Conservation (phyloP, 129 eudicot species). For the Daucus carota region DNA sequence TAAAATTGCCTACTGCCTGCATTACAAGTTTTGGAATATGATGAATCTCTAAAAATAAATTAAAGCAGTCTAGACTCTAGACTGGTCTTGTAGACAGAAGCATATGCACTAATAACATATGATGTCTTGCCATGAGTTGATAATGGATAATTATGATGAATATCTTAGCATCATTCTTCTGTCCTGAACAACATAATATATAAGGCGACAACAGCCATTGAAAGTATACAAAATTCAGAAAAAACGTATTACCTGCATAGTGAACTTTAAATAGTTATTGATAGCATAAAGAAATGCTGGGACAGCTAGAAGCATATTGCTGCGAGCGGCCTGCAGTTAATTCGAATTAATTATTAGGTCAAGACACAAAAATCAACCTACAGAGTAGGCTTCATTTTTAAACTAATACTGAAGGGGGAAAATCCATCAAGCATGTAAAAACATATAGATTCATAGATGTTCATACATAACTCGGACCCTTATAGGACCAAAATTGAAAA, state of each 20-base stretch:
- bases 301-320: conserved; percentile 92
- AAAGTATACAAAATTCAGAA: conserved; percentile 1
- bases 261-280: conserved; percentile 91
- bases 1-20: not conserved
- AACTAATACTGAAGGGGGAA: not conserved
- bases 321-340: conserved; percentile 92
- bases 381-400: not conserved
- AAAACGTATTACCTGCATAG: conserved; percentile 74
- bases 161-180: conserved; percentile 8
- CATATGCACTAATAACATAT: not conserved
- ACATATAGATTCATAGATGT: not conserved
- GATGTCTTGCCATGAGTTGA: not conserved
- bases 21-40: not conserved
- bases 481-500: no score
- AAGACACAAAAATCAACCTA: not conserved
- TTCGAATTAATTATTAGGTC: not conserved
- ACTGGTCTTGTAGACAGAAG: not conserved
- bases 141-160: not conserved
- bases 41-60: not conserved
- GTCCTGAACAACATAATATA: not conserved
- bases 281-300: conserved; percentile 96
- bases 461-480: not conserved
- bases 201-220: not conserved
- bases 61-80: no score
- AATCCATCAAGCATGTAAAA: not conserved